These are phyloP conservation scores for Pythium catenulatum DNA, from an alignment of 352 stramenopile species.

Conservation along the genomic window DNA sequence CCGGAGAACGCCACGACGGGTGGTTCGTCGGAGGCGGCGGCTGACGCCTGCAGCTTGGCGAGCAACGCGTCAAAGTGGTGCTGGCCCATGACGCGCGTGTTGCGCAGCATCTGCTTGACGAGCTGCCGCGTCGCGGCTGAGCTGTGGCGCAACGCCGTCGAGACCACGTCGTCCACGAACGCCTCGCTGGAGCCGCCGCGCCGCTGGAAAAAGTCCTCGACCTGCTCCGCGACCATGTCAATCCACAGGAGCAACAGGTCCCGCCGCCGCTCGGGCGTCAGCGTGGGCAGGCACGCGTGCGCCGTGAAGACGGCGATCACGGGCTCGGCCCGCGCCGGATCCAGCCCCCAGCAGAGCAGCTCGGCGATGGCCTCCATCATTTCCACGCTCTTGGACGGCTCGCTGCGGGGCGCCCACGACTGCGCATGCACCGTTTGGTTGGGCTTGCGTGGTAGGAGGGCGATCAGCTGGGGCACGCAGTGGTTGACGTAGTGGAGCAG, in stretches of 20 bases:
- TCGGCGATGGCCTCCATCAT: conserved; percentile 5
- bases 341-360: conserved; percentile 11
- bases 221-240: conserved; percentile 8
- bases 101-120: conserved; percentile 21
- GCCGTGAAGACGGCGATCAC: background rate
- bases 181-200: conserved; percentile 22
- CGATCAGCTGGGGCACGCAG: conserved; percentile 34
- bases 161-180: conserved; percentile 40
- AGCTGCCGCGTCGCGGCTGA: background rate
- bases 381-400: background rate
- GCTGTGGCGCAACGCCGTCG: background rate
- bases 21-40: background rate
- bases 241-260: conserved; percentile 28
- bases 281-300: background rate
- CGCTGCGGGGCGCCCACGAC: no score
- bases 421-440: no score
- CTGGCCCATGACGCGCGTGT: conserved; percentile 34
- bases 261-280: background rate
- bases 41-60: background rate
- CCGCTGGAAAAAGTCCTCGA: conserved; percentile 30
- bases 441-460: background rate
- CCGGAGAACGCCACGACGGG: no score
- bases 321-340: background rate
- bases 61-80: conserved; percentile 10
- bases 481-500: conserved; percentile 50